Conservation (phyloP, 2,329 filamentous ascomycete species). For the Zymoseptoria ardabiliae region DNA sequence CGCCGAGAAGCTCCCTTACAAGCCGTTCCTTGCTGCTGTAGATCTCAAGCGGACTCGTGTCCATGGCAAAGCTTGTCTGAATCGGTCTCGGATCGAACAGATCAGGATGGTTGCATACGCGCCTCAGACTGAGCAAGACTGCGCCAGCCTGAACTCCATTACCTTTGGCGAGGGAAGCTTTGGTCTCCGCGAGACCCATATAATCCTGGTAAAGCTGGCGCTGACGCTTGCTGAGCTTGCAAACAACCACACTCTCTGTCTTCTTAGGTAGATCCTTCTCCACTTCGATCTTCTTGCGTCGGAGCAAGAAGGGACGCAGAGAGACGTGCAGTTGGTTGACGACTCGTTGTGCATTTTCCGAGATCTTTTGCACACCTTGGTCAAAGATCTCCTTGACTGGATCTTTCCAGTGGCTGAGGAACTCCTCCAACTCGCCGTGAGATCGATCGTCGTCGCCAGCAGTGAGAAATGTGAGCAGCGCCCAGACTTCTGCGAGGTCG, state of each 20-base stretch:
- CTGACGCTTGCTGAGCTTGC: conserved; percentile 88
- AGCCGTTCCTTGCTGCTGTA: conserved; percentile 67
- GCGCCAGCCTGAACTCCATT: conserved; percentile 98
- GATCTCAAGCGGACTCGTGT: conserved; percentile 59
- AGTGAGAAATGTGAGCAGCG: conserved; percentile 91
- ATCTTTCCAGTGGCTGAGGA: conserved; percentile 91
- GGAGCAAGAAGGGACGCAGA: conserved; percentile 80
- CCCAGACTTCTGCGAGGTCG: conserved; percentile 95
- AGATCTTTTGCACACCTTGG: conserved; percentile 86
- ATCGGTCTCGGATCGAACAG: conserved; percentile 93
- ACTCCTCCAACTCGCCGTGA: conserved; percentile 91
- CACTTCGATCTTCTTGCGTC: conserved; percentile 88
- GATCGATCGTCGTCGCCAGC: conserved; percentile 72
- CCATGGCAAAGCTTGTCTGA: conserved; percentile 92
- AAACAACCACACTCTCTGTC: conserved; percentile 95
- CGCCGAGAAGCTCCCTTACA: conserved; percentile 49
- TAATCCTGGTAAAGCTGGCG: conserved; percentile 95
- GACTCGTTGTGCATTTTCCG: conserved; percentile 85
- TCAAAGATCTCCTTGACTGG: conserved; percentile 95
- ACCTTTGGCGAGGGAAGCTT: conserved; percentile 79
- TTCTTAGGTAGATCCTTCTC: conserved; percentile 99
- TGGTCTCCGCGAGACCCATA: conserved; percentile 80
- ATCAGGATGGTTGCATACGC: conserved; percentile 97
- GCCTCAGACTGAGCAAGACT: conserved; percentile 92
- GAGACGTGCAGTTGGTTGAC: conserved; percentile 93